phyloP scores from a whole-genome alignment of 768 basidiomycete genomes.

The Mycena filopes region DNA sequence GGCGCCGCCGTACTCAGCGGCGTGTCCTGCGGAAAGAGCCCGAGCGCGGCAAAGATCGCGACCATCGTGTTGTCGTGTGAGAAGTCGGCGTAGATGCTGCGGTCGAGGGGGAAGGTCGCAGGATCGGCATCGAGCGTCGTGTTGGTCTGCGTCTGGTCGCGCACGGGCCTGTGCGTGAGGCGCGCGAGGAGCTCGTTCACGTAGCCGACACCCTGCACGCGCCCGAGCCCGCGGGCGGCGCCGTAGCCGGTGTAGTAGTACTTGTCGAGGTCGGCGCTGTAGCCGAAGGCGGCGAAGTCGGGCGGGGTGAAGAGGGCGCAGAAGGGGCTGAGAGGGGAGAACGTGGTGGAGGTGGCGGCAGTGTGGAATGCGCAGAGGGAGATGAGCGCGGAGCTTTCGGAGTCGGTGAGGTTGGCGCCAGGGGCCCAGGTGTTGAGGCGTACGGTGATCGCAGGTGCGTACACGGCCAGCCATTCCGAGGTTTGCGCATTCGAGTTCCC shows the following conservation, averaged over 20 bases:
- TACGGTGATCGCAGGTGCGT: slow-evolving; percentile 62
- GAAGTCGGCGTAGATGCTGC: slow-evolving; percentile 80
- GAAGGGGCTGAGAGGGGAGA: slow-evolving; percentile 61
- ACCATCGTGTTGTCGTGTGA: slow-evolving; percentile 90
- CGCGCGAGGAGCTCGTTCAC: slow-evolving; percentile 90
- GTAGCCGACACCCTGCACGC: slow-evolving; percentile 87
- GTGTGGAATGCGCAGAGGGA: slow-evolving; percentile 86
- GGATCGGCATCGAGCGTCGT: slow-evolving; percentile 71
- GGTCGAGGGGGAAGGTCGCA: slow-evolving; percentile 76
- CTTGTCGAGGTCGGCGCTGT: slow-evolving; percentile 78
- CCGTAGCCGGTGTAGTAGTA: slow-evolving; percentile 85
- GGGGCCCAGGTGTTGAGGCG: slow-evolving; percentile 71
- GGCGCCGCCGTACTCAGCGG: slow-evolving; percentile 39
- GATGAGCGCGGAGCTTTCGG: slow-evolving; percentile 70
- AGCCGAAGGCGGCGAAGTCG: slow-evolving; percentile 77
- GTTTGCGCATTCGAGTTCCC: slow-evolving; percentile 56
- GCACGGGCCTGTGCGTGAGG: slow-evolving; percentile 69
- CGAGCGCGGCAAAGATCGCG: slow-evolving; percentile 76
- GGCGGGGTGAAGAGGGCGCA: slow-evolving; percentile 74
- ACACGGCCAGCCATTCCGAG: slow-evolving; percentile 65
- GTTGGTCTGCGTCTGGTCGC: slow-evolving; percentile 82
- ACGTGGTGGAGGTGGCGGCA: slow-evolving; percentile 43
- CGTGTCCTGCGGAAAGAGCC: slow-evolving; percentile 54
- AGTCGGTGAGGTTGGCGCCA: slow-evolving; percentile 65
- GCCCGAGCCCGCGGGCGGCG: slow-evolving; percentile 78